Evolutionary conservation across 495 filamentous ascomycete genomes (phyloP), one percentile per base, ranked within the genome.

Genomic region (Penicillium coprophilum): DNA sequence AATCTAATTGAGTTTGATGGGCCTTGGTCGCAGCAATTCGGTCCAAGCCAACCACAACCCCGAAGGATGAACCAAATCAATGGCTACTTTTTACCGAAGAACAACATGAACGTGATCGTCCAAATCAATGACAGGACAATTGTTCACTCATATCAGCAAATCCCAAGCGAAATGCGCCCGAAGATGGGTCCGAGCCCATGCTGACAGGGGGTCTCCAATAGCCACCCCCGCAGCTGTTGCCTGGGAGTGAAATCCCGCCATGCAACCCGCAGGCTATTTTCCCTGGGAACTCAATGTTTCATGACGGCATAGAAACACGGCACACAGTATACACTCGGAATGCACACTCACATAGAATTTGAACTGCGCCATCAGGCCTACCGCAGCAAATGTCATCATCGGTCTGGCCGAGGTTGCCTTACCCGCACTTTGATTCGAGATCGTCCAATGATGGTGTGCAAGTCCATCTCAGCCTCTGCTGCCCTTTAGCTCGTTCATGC

Each of bases 1-100:
- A 38, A 40, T 44, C 10, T 45, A 64, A 59, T 52, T 60, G 60
- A 62, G 38, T 65, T 65, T 57, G 46, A 53, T 38, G 11, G 31
- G 27, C 24, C 21, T 13, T 43, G 23, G 8, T 46, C 19, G 23
- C 32, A 21, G 13, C 40, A 39, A 54, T n/a, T 28, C n/a, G 21
- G 10, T 24, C 28, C 40, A 38, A 21, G 41, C 41, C 51, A 27
- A 44, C 40, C 52, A 27, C 5, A 12, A 30, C 4, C 15, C 23
- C n/a, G 15, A 15, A 8, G 19, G 27, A 38, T 27, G 5, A 20
- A 28, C 24, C 19, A 13, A 24, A 44, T 30, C 15, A 20, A 43
- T 44, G 30, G 27, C 24, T 40, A 28, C 23, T 30, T 27, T 28
- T 0, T 1, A 47, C n/a, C 17, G 9, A 47, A 11, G 10, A n/a